These are phyloP conservation scores for Penicillium italicum DNA, from an alignment of 2,329 filamentous ascomycete species.

Conservation along the genomic window DNA sequence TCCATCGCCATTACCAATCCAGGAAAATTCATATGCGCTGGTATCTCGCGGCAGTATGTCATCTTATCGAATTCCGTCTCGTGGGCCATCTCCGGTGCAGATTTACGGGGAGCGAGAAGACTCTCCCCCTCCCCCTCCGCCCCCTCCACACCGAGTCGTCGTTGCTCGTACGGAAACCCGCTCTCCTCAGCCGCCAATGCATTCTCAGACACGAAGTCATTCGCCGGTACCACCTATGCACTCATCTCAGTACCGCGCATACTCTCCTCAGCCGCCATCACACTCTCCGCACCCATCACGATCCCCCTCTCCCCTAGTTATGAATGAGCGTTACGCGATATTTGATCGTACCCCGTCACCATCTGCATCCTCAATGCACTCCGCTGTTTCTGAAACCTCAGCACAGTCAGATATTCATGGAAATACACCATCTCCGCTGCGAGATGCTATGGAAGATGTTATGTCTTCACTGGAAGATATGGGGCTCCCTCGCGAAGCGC, in stretches of 20 bases:
- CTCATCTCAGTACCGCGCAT: slow-evolving; percentile 2
- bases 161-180: slow-evolving; percentile 43
- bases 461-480: slow-evolving; percentile 93
- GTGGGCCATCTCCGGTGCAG: slow-evolving; percentile 28
- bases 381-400: slow-evolving; percentile 15
- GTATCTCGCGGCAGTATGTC: slow-evolving; percentile 4
- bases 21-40: neutral
- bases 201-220: slow-evolving; percentile 12
- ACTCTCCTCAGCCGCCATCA: slow-evolving; percentile 15
- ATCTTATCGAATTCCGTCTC: slow-evolving; percentile 13
- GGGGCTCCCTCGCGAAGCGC: slow-evolving; percentile 56
- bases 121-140: slow-evolving; percentile 77
- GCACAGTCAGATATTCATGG: slow-evolving; percentile 59
- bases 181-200: slow-evolving; percentile 11
- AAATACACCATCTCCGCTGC: slow-evolving; percentile 82
- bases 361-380: slow-evolving; percentile 27
- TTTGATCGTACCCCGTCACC: slow-evolving; percentile 49
- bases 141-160: slow-evolving; percentile 68
- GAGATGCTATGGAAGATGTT: slow-evolving; percentile 96
- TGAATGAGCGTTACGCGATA: slow-evolving; percentile 41
- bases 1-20: slow-evolving; percentile 1
- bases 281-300: slow-evolving; percentile 18
- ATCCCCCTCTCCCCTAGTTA: slow-evolving; percentile 35
- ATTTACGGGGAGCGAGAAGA: slow-evolving; percentile 54
- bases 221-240: slow-evolving; percentile 17